These are phyloP conservation scores for Coemansia sp. DNA, from an alignment of 192 early-diverging fungal species.

Conservation along the genomic window DNA sequence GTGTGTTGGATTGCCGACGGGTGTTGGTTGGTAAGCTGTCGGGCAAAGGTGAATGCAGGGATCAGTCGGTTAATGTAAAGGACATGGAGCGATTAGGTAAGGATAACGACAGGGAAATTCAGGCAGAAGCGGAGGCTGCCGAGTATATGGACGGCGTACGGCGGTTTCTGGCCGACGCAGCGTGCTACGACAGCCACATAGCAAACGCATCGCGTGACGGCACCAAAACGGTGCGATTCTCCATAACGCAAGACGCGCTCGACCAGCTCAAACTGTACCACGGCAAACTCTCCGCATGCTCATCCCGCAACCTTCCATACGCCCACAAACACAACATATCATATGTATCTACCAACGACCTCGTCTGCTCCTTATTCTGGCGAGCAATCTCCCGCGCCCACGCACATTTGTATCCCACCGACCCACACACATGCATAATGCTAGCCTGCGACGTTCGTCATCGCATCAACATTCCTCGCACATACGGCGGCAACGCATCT, in stretches of 20 bases:
- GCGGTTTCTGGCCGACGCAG: neutral
- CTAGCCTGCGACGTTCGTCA: constrained; percentile 38
- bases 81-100: no score
- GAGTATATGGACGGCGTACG: neutral
- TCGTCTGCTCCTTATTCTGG: constrained; percentile 33
- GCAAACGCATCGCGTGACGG: neutral
- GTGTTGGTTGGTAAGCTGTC: no score
- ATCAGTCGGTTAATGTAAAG: no score
- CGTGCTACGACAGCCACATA: no score
- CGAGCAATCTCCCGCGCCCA: constrained; percentile 41
- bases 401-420: constrained; percentile 14
- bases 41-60: no score
- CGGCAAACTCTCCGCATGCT: constrained; percentile 11
- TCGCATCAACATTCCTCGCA: constrained; percentile 16
- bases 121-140: no score
- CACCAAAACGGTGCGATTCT: constrained; percentile 11
- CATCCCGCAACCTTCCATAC: neutral
- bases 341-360: constrained; percentile 39
- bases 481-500: constrained; percentile 41
- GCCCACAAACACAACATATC: constrained; percentile 5
- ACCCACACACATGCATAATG: constrained; percentile 39
- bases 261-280: constrained; percentile 17
- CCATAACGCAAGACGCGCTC: constrained; percentile 1
- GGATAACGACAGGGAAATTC: no score
- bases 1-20: no score